A percentile compares a stretch with the other conserved stretches of the same genome.
These are phyloP conservation scores for Fusarium fujikuroi DNA, from an alignment of 2,329 filamentous ascomycete genomes.

Conservation along the genomic window DNA sequence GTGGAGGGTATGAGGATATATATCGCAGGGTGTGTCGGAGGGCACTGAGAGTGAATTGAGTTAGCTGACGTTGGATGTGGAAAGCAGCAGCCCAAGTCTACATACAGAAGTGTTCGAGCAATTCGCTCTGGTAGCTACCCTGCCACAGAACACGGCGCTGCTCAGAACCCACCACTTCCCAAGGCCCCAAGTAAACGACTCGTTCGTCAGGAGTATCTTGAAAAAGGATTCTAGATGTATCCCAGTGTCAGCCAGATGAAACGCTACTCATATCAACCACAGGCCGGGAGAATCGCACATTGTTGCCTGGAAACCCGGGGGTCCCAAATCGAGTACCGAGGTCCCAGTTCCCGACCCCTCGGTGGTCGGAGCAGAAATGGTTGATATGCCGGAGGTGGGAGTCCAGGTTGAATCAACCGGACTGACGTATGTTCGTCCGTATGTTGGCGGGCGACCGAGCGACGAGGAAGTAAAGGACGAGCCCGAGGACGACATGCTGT, in stretches of 20 bases:
- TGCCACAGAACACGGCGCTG: slow-evolving; percentile 63
- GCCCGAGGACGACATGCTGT: slow-evolving; percentile 59
- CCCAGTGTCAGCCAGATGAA: slow-evolving; percentile 36
- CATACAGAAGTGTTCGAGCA: slow-evolving; percentile 63
- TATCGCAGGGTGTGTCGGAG: slow-evolving; percentile 56
- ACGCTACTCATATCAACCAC: slow-evolving; percentile 7
- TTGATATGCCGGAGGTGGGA: slow-evolving; percentile 56
- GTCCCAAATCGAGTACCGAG: slow-evolving; percentile 62
- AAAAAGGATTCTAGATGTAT: slow-evolving; percentile 58
- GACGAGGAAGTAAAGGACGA: slow-evolving; percentile 62
- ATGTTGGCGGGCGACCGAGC: slow-evolving; percentile 54
- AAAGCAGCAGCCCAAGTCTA: slow-evolving; percentile 11
- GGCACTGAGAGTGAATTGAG: slow-evolving; percentile 51
- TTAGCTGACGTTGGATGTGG: slow-evolving; percentile 10
- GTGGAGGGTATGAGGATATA: slow-evolving; percentile 62
- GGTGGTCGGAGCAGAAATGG: slow-evolving; percentile 56
- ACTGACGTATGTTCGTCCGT: slow-evolving; percentile 55
- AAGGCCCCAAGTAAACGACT: slow-evolving; percentile 64
- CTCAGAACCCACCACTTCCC: slow-evolving; percentile 61
- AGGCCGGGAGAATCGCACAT: slow-evolving; percentile 52
- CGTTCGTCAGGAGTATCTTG: slow-evolving; percentile 60
- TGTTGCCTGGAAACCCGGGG: slow-evolving; percentile 64
- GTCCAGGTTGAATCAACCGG: slow-evolving; percentile 59
- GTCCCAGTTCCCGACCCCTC: slow-evolving; percentile 50
- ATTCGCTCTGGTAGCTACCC: slow-evolving; percentile 63